Conservation (phyloP, 2,329 filamentous ascomycete species). For the Calcarisporium arbuscula region DNA sequence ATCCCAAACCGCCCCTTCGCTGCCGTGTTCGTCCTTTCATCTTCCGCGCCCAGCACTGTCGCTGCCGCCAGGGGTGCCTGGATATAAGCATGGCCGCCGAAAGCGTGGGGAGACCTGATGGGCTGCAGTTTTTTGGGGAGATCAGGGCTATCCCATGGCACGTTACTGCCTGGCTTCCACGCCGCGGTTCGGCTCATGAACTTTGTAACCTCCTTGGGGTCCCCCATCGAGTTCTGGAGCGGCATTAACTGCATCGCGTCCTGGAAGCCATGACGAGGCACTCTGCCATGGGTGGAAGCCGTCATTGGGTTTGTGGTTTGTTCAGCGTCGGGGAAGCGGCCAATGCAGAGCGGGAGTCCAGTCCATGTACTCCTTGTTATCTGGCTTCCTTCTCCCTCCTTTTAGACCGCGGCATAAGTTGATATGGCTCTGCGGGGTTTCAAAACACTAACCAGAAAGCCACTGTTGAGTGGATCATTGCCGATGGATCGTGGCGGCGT, state of each 20-base stretch:
- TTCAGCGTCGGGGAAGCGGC: too few species aligned
- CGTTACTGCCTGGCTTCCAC: constrained; percentile 24
- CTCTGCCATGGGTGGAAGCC: too few species aligned
- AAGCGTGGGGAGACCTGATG: constrained; percentile 18
- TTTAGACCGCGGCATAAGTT: too few species aligned
- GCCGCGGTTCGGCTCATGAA: constrained; percentile 26
- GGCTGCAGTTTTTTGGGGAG: not conserved
- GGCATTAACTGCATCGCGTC: constrained; percentile 21
- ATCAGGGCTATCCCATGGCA: constrained; percentile 20
- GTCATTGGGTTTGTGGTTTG: too few species aligned
- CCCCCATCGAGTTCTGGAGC: constrained; percentile 15
- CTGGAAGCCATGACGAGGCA: constrained; percentile 22
- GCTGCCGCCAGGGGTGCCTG: constrained; percentile 31
- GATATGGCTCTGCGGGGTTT: too few species aligned
- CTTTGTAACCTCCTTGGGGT: constrained; percentile 11
- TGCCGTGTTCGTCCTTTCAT: too few species aligned
- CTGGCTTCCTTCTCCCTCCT: too few species aligned
- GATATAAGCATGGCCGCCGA: constrained; percentile 31
- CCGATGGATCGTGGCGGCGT: too few species aligned
- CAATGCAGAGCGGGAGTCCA: too few species aligned
- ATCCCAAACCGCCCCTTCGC: constrained; percentile 22
- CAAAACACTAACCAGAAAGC: too few species aligned
- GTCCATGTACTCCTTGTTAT: too few species aligned
- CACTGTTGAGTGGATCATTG: too few species aligned
- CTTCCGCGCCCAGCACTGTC: constrained; percentile 24